Percentiles rank a stretch among this genome's conserved stretches.
Conservation (phyloP, 202 grass and related monocot species). For the Panicum hallii region DNA sequence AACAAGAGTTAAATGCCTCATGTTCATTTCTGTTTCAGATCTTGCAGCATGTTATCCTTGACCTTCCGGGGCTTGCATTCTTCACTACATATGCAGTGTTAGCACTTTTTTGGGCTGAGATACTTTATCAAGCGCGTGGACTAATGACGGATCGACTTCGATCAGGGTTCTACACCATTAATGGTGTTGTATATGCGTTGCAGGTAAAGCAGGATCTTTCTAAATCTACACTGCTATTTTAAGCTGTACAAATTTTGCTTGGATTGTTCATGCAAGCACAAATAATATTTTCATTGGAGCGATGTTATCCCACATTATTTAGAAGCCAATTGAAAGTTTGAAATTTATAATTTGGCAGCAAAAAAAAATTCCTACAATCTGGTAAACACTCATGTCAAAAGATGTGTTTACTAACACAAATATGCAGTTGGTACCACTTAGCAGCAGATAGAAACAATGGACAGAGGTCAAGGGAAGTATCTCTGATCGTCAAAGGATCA, state of each 20-base stretch:
- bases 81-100: slow-evolving; percentile 89
- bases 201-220: slow-evolving; percentile 58
- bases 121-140: slow-evolving; percentile 91
- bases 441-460: background rate
- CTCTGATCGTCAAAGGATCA: background rate
- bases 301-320: background rate
- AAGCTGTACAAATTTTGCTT: background rate
- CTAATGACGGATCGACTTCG: slow-evolving; percentile 77
- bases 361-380: slow-evolving; percentile 22
- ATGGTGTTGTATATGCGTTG: slow-evolving; percentile 67
- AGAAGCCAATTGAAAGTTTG: background rate
- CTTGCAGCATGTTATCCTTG: slow-evolving; percentile 89
- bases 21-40: slow-evolving; percentile 65
- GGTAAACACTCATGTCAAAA: background rate
- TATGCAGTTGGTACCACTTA: background rate
- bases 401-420: background rate
- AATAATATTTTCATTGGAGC: background rate
- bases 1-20: slow-evolving; percentile 12
- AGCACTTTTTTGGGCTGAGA: slow-evolving; percentile 95
- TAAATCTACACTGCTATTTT: background rate
- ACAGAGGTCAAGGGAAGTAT: slow-evolving; percentile 12
- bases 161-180: slow-evolving; percentile 72
- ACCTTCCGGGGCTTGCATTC: slow-evolving; percentile 90
- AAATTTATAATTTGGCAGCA: background rate
- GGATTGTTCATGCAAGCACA: background rate